phyloP scores from a whole-genome alignment of 306 rosid species.

The Citrullus amarus region DNA sequence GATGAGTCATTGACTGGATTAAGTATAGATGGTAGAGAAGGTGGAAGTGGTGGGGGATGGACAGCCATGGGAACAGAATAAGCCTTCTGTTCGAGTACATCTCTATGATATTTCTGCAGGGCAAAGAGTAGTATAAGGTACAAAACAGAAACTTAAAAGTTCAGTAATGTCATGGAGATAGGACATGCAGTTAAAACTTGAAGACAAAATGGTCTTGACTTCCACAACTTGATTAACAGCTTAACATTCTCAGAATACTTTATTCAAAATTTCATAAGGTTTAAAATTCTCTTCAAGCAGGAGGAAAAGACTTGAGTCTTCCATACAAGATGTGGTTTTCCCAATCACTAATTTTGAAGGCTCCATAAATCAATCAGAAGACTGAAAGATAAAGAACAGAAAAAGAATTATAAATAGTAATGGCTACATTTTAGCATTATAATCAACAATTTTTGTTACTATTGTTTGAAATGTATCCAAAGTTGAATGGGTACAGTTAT shows the following conservation, averaged over 20 bases:
- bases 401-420: background rate
- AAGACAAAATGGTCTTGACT: background rate
- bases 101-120: constrained; percentile 79
- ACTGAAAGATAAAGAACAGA: background rate
- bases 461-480: background rate
- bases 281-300: background rate
- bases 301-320: background rate
- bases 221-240: background rate
- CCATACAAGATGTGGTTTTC: background rate
- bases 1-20: constrained; percentile 14
- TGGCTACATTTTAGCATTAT: background rate
- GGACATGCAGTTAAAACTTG: background rate
- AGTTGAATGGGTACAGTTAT: background rate
- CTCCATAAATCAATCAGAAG: background rate
- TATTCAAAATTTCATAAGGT: background rate
- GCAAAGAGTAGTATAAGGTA: background rate
- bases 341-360: background rate
- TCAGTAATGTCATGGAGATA: background rate
- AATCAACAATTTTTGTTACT: background rate
- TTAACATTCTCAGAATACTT: background rate
- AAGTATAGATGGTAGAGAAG: constrained; percentile 5
- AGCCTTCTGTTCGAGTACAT: constrained; percentile 30
- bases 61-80: constrained; percentile 19
- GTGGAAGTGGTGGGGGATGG: constrained; percentile 33
- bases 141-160: constrained; percentile 1